Base-by-base conservation (phyloP, 2,329 filamentous ascomycete species). In the Leptodontidium sp. region DNA sequence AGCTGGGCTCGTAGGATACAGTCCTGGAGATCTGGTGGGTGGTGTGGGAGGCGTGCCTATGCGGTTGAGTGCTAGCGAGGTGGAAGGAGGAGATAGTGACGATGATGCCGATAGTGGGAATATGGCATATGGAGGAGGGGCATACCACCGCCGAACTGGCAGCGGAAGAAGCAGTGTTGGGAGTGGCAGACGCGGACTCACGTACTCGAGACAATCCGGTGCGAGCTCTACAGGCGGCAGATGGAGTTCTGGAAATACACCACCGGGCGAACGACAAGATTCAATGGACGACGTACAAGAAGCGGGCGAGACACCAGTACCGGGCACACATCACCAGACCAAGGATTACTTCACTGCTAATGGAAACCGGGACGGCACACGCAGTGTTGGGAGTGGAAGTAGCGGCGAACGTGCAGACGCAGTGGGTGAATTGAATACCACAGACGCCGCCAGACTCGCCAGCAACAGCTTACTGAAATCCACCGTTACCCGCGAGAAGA, bases 21-120 rank as follows among this genome's bases (percentile, higher is more conserved):
- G 90, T 11, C 91, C 92, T 2, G 88, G 85, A 67, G 94, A 95
- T 69, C 81, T 90, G 65, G 84, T 87, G 67, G 88, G 88, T 53
- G 88, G 88, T 50, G 87, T 91, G 0, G 88, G 90, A 50, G 94
- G 93, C 65, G 94, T 98, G 49, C 96, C 96, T 1, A 89, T 98
- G 81, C 90, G 96, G 53, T 85, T 99, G 71, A 97, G 93, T 79
- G 95, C 96, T n/a, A 97, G 93, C 62, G 96, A 99, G 80, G 93
- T 98, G 15, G 94, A 97, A 76, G 93, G 93, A 73, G 94, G 91
- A 73, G 93, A 94, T 75, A 93, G 90, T 77, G 92, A 93, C 64
- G 92, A 93, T 53, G 92, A 93, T 61, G 90, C 91, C 52, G 78
- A 80, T 73, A 73, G 82, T 78, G 71, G 72, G 21, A 81, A 43